These are phyloP conservation scores for Chalara sp. DNA, from an alignment of 2,329 filamentous ascomycete species.

Conservation along the genomic window DNA sequence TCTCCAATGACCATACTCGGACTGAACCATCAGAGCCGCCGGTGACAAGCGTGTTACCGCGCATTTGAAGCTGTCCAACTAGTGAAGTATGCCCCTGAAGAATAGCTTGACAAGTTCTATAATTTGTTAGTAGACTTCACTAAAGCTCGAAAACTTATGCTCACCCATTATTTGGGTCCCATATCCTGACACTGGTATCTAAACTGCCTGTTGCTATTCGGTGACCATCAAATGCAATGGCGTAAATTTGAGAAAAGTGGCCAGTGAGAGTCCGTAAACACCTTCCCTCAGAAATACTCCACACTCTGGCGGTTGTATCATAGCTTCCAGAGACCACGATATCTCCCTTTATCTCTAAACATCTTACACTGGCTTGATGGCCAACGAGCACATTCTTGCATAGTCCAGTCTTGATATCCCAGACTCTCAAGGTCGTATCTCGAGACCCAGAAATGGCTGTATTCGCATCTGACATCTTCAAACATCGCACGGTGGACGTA, in stretches of 20 bases:
- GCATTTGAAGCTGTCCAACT: slow-evolving; percentile 94
- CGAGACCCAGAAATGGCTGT: slow-evolving; percentile 95
- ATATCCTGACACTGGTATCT: slow-evolving; percentile 94
- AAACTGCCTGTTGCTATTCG: slow-evolving; percentile 92
- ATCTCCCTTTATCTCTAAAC: slow-evolving; percentile 92
- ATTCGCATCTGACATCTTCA: slow-evolving; percentile 93
- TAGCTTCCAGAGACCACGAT: slow-evolving; percentile 98
- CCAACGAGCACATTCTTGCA: slow-evolving; percentile 90
- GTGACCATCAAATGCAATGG: slow-evolving; percentile 92
- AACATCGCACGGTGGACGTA: slow-evolving; percentile 90
- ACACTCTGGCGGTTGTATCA: slow-evolving; percentile 92
- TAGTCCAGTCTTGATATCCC: slow-evolving; percentile 83
- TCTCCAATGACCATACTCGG: slow-evolving; percentile 88
- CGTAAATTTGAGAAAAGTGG: slow-evolving; percentile 98
- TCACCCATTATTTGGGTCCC: slow-evolving; percentile 85
- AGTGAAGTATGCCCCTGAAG: slow-evolving; percentile 95
- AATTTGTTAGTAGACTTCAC: slow-evolving; percentile 25
- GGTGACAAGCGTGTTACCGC: slow-evolving; percentile 88
- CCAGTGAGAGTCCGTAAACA: slow-evolving; percentile 86
- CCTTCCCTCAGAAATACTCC: slow-evolving; percentile 93
- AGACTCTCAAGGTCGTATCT: slow-evolving; percentile 89
- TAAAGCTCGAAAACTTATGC: slow-evolving; percentile 28
- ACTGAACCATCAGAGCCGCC: slow-evolving; percentile 95
- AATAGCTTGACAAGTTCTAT: slow-evolving; percentile 61
- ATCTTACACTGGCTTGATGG: slow-evolving; percentile 91